A percentile compares a stretch with the other conserved stretches of the same genome.
Evolutionary conservation across 2,329 filamentous ascomycete genomes (phyloP).

Genomic region (Pseudocercospora eumusae): DNA sequence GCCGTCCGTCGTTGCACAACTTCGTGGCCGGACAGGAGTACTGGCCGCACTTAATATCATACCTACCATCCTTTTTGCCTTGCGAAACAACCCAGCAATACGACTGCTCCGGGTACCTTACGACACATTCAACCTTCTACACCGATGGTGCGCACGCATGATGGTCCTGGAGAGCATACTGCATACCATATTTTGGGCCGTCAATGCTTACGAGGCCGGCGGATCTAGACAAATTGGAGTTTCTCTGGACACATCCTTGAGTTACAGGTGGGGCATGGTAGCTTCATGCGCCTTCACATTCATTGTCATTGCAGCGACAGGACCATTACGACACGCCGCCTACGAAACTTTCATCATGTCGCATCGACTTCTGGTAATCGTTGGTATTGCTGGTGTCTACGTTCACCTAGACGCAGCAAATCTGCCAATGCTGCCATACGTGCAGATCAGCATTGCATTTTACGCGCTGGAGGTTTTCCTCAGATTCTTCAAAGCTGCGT

Average conservation of each 20-base stretch:
- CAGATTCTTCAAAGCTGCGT: conserved; percentile 53
- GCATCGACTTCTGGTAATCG: conserved; percentile 74
- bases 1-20: conserved; percentile 68
- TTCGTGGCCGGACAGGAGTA: conserved; percentile 82
- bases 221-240: conserved; percentile 62
- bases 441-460: conserved; percentile 71
- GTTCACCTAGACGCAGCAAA: conserved; percentile 71
- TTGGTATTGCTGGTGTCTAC: conserved; percentile 71
- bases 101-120: conserved; percentile 80
- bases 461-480: conserved; percentile 69
- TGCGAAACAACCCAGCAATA: conserved; percentile 92
- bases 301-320: conserved; percentile 74
- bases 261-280: conserved; percentile 65
- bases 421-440: conserved; percentile 70
- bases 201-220: conserved; percentile 62
- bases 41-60: conserved; percentile 89
- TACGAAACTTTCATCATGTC: conserved; percentile 94
- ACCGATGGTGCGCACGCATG: conserved; percentile 79
- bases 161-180: conserved; percentile 67
- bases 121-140: conserved; percentile 91
- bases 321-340: conserved; percentile 71
- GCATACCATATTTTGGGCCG: conserved; percentile 72
- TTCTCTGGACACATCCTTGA: conserved; percentile 60
- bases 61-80: conserved; percentile 80
- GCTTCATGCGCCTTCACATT: conserved; percentile 66